Conservation (phyloP, 306 rosid genomes). For the Cotoneaster glaucophyllus region DNA sequence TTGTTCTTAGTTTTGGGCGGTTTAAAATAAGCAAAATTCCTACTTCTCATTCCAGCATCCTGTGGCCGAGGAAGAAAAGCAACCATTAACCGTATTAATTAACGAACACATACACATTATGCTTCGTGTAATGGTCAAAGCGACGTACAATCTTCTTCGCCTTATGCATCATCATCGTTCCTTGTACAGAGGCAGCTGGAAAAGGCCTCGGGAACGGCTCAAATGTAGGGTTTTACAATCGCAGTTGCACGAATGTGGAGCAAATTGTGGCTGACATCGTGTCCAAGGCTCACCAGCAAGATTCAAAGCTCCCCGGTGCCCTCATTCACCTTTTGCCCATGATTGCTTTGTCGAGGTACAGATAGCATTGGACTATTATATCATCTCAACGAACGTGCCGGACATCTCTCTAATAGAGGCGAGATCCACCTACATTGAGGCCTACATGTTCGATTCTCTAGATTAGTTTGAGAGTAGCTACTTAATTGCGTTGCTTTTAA, state of each 20-base stretch:
- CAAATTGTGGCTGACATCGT: constrained; percentile 21
- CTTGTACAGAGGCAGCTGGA: neutral
- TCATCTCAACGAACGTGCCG: neutral
- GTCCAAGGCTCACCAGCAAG: neutral
- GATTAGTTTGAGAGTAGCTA: no score
- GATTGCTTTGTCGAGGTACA: constrained; percentile 67
- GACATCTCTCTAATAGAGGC: no score
- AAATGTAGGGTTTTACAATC: constrained; percentile 26
- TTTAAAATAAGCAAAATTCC: neutral
- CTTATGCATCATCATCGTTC: neutral
- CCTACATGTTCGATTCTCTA: no score
- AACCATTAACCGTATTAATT: neutral
- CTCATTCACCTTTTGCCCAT: constrained; percentile 54
- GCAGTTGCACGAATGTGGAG: constrained; percentile 44
- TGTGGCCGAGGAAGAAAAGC: neutral
- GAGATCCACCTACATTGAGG: no score
- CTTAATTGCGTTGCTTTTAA: neutral
- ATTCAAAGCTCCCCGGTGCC: constrained; percentile 29
- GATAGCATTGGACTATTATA: neutral
- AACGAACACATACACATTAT: neutral
- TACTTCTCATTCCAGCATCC: neutral
- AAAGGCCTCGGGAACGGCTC: neutral
- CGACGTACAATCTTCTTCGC: constrained; percentile 2
- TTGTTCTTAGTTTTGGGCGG: neutral
- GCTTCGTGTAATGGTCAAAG: neutral